Conservation (phyloP, 768 basidiomycete species). For the Suillus variegatus region DNA sequence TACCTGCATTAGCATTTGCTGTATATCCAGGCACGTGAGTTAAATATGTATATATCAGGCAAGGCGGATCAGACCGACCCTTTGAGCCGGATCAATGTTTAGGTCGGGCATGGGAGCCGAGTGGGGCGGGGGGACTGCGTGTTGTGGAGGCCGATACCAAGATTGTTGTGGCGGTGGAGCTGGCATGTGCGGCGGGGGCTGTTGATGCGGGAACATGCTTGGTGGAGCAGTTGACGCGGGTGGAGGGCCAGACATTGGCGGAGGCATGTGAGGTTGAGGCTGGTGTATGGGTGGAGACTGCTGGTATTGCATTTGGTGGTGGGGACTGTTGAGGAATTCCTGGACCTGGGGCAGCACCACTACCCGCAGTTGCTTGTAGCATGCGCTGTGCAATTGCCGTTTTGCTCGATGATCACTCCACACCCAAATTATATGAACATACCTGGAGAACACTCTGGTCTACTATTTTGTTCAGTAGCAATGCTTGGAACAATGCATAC, state of each 20-base stretch:
- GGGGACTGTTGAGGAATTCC: slow-evolving; percentile 29
- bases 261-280: slow-evolving; percentile 36
- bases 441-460: slow-evolving; percentile 84
- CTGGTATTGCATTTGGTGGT: slow-evolving; percentile 33
- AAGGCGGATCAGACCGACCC: slow-evolving; percentile 35
- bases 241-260: slow-evolving; percentile 31
- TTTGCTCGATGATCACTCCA: slow-evolving; percentile 8
- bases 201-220: slow-evolving; percentile 31
- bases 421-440: slow-evolving; percentile 36
- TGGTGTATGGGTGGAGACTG: slow-evolving; percentile 33
- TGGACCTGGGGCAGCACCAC: slow-evolving; percentile 26
- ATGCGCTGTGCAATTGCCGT: slow-evolving; percentile 41
- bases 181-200: slow-evolving; percentile 29
- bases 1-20: slow-evolving; percentile 89
- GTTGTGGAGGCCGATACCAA: slow-evolving; percentile 29
- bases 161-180: slow-evolving; percentile 26
- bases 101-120: slow-evolving; percentile 36
- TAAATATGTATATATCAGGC: slow-evolving; percentile 4
- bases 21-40: slow-evolving; percentile 19
- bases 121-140: slow-evolving; percentile 24
- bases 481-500: slow-evolving; percentile 94
- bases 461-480: slow-evolving; percentile 91
- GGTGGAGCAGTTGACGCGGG: slow-evolving; percentile 21
- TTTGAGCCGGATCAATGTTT: slow-evolving; percentile 51
- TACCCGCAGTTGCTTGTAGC: slow-evolving; percentile 46